Conservation (phyloP, 805 yeast genomes). For the Yarrowia bubula region DNA sequence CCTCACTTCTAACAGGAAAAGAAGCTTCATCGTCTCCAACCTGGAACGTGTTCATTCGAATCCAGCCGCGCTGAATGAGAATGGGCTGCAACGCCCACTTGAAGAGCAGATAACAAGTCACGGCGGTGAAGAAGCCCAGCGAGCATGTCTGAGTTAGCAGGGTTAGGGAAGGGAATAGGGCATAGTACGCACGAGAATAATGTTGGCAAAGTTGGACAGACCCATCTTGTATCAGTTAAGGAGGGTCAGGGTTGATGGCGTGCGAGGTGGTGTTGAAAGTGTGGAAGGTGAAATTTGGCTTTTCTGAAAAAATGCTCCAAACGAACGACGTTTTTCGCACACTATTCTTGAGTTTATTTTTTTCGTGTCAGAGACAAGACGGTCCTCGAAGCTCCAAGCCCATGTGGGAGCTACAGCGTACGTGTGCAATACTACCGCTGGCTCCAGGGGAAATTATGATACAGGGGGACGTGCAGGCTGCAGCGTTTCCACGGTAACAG, state of each 20-base stretch:
- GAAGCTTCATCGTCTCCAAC: constrained; percentile 25
- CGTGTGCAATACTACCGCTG: too few relatives aligned
- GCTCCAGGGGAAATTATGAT: background rate
- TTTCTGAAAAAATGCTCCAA: background rate
- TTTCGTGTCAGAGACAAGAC: background rate
- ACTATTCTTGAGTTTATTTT: background rate
- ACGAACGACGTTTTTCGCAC: background rate
- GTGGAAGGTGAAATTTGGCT: background rate
- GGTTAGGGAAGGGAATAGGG: background rate
- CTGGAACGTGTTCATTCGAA: constrained; percentile 25
- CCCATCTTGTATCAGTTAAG: background rate
- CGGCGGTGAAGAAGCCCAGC: constrained; percentile 28
- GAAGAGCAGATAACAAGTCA: constrained; percentile 28
- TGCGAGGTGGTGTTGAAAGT: background rate
- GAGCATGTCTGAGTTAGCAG: constrained; percentile 29
- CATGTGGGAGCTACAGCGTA: too few relatives aligned
- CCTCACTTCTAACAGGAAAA: background rate
- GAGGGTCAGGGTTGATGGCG: constrained; percentile 24
- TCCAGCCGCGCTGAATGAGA: constrained; percentile 27
- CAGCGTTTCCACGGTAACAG: too few relatives aligned
- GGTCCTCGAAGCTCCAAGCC: too few relatives aligned
- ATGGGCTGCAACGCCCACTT: constrained; percentile 32
- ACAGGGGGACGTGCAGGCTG: background rate
- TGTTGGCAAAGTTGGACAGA: constrained; percentile 29
- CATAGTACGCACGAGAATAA: constrained; percentile 29